Evolutionary conservation across 179 eudicot genomes (phyloP).

Genomic region (Pouteria campechiana): DNA sequence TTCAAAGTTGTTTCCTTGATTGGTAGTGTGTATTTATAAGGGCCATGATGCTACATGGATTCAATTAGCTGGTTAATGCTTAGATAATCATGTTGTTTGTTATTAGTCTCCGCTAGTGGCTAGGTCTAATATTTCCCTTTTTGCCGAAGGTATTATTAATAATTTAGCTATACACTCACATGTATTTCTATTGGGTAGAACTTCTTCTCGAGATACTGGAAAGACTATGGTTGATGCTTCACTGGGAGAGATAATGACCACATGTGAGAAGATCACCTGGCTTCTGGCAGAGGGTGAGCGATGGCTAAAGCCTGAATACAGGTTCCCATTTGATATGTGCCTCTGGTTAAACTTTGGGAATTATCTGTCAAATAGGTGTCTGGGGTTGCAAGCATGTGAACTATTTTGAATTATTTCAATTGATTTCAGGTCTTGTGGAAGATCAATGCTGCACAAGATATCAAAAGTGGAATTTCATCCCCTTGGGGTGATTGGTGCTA

Average conservation of each 20-base stretch:
- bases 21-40: too few relatives aligned
- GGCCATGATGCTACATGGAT: too few relatives aligned
- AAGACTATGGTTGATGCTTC: conserved; percentile 99
- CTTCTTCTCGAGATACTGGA: conserved; percentile 99
- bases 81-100: too few relatives aligned
- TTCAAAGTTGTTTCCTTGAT: too few relatives aligned
- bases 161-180: too few relatives aligned
- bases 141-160: too few relatives aligned
- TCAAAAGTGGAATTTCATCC: conserved; percentile 94
- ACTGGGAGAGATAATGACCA: conserved; percentile 99
- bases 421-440: conserved; percentile 67
- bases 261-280: conserved; percentile 97
- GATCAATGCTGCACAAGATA: conserved; percentile 93
- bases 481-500: conserved; percentile 93
- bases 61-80: too few relatives aligned
- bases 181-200: conserved; percentile 45
- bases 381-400: neutral
- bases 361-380: neutral
- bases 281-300: conserved; percentile 94
- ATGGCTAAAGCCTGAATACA: conserved; percentile 95
- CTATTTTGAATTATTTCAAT: conserved; percentile 1
- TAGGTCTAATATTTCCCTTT: too few relatives aligned
- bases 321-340: too few relatives aligned
- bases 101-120: too few relatives aligned
- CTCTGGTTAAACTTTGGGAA: too few relatives aligned